Evolutionary conservation across 1,284 basidiomycete species (phyloP).

Genomic region (Phylloboletellus chloephorus): DNA sequence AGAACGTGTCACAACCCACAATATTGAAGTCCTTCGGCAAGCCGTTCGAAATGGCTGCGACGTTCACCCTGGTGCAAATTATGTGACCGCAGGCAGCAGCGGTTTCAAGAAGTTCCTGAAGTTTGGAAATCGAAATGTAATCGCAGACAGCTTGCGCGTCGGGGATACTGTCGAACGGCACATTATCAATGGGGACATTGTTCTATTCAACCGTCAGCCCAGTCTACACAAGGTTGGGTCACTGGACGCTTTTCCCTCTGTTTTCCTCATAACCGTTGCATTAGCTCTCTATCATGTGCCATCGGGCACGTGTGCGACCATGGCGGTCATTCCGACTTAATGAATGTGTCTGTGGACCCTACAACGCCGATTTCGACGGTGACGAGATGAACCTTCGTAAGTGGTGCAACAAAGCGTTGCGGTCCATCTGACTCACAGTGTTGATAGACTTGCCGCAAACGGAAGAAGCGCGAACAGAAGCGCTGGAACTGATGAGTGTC

Average conservation of each 20-base stretch:
- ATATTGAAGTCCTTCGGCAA: constrained; percentile 73
- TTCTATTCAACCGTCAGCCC: constrained; percentile 98
- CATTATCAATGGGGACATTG: constrained; percentile 93
- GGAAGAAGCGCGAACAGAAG: constrained; percentile 97
- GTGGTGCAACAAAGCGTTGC: constrained; percentile 27
- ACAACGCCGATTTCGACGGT: constrained; percentile 99
- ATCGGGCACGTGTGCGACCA: constrained; percentile 86
- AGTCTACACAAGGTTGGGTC: constrained; percentile 83
- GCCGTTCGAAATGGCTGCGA: constrained; percentile 90
- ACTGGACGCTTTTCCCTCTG: not conserved
- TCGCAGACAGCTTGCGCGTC: constrained; percentile 74
- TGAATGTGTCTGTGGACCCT: constrained; percentile 99
- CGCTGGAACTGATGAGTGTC: constrained; percentile 95
- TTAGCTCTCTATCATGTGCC: constrained; percentile 98
- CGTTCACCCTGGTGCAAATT: constrained; percentile 94
- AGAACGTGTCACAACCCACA: constrained; percentile 91
- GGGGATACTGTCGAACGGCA: constrained; percentile 94
- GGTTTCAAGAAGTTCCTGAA: constrained; percentile 84
- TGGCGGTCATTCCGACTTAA: constrained; percentile 98
- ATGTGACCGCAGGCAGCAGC: constrained; percentile 73
- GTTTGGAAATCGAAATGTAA: constrained; percentile 70
- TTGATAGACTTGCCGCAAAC: constrained; percentile 92
- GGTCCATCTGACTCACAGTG: constrained; percentile 3
- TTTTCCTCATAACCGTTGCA: constrained; percentile 22
- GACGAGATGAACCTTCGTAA: constrained; percentile 99